Evolutionary conservation across 805 yeast genomes (phyloP).

Genomic region (Blastobotrys parvus): DNA sequence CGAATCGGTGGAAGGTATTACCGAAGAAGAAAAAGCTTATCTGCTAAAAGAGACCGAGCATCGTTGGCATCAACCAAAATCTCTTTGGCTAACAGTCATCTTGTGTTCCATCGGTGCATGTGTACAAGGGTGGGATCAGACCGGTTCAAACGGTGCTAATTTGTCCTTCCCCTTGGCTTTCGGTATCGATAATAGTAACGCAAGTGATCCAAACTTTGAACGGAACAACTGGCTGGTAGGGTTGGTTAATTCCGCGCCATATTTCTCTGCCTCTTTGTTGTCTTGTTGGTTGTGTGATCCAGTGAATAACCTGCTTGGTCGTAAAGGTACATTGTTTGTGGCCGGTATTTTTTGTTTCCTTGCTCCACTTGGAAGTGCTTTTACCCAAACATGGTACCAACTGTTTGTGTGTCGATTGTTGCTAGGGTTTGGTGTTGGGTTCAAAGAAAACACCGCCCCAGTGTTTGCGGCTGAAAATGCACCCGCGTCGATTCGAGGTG

Average conservation of each 20-base stretch:
- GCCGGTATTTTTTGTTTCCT: slow-evolving; percentile 46
- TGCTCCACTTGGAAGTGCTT: slow-evolving; percentile 49
- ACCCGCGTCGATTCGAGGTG: slow-evolving; percentile 50
- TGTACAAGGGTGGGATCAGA: slow-evolving; percentile 67
- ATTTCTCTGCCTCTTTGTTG: slow-evolving; percentile 44
- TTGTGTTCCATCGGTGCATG: slow-evolving; percentile 58
- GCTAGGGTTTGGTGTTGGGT: slow-evolving; percentile 57
- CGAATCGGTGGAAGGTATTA: slow-evolving; percentile 29
- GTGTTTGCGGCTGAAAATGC: slow-evolving; percentile 55
- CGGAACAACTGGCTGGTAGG: slow-evolving; percentile 47
- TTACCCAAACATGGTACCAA: slow-evolving; percentile 49
- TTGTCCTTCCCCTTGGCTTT: slow-evolving; percentile 29
- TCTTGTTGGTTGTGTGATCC: slow-evolving; percentile 50
- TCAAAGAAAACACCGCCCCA: slow-evolving; percentile 58
- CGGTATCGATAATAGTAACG: slow-evolving; percentile 29
- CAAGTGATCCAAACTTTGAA: slow-evolving; percentile 35
- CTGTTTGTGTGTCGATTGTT: slow-evolving; percentile 49
- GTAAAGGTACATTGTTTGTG: slow-evolving; percentile 50
- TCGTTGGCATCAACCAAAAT: slow-evolving; percentile 35
- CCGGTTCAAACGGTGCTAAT: slow-evolving; percentile 60
- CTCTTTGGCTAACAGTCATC: slow-evolving; percentile 41
- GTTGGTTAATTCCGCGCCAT: slow-evolving; percentile 56
- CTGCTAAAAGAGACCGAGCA: slow-evolving; percentile 38
- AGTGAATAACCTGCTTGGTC: slow-evolving; percentile 43
- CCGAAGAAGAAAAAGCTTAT: slow-evolving; percentile 25